Evolutionary conservation across 148 eudicot species (phyloP).

Genomic region (Arbutus unedo): DNA sequence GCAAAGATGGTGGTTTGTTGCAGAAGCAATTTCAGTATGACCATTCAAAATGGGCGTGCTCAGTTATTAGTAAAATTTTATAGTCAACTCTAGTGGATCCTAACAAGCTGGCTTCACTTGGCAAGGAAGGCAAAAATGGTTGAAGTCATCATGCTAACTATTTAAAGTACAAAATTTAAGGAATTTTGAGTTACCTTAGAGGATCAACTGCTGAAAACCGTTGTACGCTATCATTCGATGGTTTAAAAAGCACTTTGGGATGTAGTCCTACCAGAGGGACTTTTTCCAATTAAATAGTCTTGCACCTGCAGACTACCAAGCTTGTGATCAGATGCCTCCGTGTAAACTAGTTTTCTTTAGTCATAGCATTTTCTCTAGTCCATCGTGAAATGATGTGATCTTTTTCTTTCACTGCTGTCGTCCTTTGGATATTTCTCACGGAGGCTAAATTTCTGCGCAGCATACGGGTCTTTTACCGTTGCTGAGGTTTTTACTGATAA

Average conservation of each 20-base stretch:
- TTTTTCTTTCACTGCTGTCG: not conserved
- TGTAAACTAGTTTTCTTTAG: not conserved
- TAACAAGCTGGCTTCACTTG: not conserved
- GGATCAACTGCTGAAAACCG: not conserved
- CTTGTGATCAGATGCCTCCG: not conserved
- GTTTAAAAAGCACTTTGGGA: not conserved
- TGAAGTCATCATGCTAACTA: not conserved
- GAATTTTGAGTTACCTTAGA: not conserved
- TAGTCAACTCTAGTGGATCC: not conserved
- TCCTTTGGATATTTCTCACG: slow-evolving; percentile 11
- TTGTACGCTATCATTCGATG: not conserved
- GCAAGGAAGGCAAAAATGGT: not conserved
- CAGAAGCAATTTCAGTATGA: not conserved
- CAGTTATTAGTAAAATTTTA: not conserved
- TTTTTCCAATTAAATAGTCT: not conserved
- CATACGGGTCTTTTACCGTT: slow-evolving; percentile 84
- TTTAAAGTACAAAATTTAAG: not conserved
- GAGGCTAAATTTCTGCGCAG: slow-evolving; percentile 43
- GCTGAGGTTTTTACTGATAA: slow-evolving; percentile 85
- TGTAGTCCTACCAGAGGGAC: not conserved
- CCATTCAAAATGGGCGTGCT: not conserved
- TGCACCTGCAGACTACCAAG: not conserved
- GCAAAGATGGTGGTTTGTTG: not conserved
- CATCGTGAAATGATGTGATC: not conserved
- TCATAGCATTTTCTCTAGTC: not conserved